These are phyloP conservation scores for Phytophthora crassamura DNA, from an alignment of 352 stramenopile species.

Conservation along the genomic window DNA sequence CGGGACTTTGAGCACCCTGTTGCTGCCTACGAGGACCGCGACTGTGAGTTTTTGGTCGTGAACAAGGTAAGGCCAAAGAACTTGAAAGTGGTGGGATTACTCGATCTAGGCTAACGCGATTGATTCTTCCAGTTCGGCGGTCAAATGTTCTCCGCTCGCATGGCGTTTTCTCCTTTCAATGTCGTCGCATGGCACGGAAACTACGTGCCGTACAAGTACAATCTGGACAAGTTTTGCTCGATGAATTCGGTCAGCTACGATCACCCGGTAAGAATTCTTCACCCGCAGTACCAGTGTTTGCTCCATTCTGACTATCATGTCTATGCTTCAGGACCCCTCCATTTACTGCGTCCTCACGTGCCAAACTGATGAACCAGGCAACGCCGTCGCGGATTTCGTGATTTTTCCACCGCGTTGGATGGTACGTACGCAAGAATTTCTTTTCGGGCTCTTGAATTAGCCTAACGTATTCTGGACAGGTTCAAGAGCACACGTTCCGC, in stretches of 20 bases:
- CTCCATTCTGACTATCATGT: neutral
- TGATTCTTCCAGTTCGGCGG: slow-evolving; percentile 75
- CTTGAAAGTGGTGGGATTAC: too few relatives aligned
- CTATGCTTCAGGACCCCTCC: slow-evolving; percentile 81
- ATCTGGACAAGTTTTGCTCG: slow-evolving; percentile 94
- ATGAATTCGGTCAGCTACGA: slow-evolving; percentile 97
- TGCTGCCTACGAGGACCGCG: slow-evolving; percentile 90
- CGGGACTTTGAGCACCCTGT: slow-evolving; percentile 95
- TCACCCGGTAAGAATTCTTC: slow-evolving; percentile 72
- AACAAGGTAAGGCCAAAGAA: slow-evolving; percentile 57
- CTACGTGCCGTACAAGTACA: slow-evolving; percentile 98
- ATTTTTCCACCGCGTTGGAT: slow-evolving; percentile 98
- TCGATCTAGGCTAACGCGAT: neutral
- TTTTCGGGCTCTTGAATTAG: neutral
- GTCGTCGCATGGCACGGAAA: slow-evolving; percentile 99
- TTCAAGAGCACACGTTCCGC: slow-evolving; percentile 93
- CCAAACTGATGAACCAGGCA: slow-evolving; percentile 92
- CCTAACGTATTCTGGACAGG: slow-evolving; percentile 17
- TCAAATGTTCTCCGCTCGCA: slow-evolving; percentile 86
- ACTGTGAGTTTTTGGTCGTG: slow-evolving; percentile 72
- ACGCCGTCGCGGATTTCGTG: slow-evolving; percentile 96
- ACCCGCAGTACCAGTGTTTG: neutral
- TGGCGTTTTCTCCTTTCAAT: slow-evolving; percentile 94
- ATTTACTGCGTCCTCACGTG: slow-evolving; percentile 98
- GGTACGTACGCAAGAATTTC: slow-evolving; percentile 48